phyloP scores from a whole-genome alignment of 2,329 filamentous ascomycete genomes.

The Microdochium nivale region DNA sequence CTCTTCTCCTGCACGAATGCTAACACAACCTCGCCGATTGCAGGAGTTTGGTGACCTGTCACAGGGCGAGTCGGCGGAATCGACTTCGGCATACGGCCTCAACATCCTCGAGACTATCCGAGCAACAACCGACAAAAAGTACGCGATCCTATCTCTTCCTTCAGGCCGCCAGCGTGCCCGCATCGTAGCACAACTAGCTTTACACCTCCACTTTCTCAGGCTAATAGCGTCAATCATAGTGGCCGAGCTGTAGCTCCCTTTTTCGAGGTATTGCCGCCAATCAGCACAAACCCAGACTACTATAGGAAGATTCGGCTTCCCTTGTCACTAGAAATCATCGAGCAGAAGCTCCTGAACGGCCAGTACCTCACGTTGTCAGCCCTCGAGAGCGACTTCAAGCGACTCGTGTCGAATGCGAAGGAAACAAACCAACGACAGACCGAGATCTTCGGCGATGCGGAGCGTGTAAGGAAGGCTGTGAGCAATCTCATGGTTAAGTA shows the following conservation, averaged over 20 bases:
- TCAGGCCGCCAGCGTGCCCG: too few relatives aligned
- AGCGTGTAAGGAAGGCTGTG: slow-evolving; percentile 75
- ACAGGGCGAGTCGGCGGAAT: slow-evolving; percentile 54
- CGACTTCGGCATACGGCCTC: slow-evolving; percentile 63
- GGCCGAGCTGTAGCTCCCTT: slow-evolving; percentile 66
- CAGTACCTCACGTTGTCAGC: slow-evolving; percentile 64
- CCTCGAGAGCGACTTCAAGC: slow-evolving; percentile 78
- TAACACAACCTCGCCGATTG: slow-evolving; percentile 1
- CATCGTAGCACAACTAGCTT: too few relatives aligned
- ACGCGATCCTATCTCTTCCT: slow-evolving; percentile 19
- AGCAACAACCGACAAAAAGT: slow-evolving; percentile 76
- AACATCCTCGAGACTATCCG: slow-evolving; percentile 68
- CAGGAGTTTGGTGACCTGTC: slow-evolving; percentile 38
- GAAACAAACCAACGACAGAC: slow-evolving; percentile 70
- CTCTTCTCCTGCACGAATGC: too few relatives aligned
- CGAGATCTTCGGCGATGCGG: slow-evolving; percentile 71
- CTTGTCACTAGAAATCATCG: slow-evolving; percentile 68
- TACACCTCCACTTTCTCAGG: slow-evolving; percentile 8
- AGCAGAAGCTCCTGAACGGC: slow-evolving; percentile 61
- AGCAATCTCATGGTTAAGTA: slow-evolving; percentile 82
- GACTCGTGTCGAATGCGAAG: slow-evolving; percentile 82
- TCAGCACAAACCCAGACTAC: slow-evolving; percentile 61
- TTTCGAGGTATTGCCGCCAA: slow-evolving; percentile 64
- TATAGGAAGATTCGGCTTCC: slow-evolving; percentile 71
- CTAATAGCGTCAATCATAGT: slow-evolving; percentile 26